These are phyloP conservation scores for Vitis vinifera DNA, from an alignment of 164 flowering plant genomes.

Conservation along the genomic window ASM3070453v1 NC_081812.1:19696001-19696500, in stretches of 20 bases:
- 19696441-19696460: slow-evolving; percentile 25
- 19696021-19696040: slow-evolving; percentile 11
- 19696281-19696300: slow-evolving; percentile 14
- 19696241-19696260: slow-evolving; percentile 25
- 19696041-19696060: slow-evolving; percentile 11
- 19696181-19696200: slow-evolving; percentile 22
- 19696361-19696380: slow-evolving; percentile 8
- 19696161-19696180: slow-evolving; percentile 12
- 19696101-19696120: slow-evolving; percentile 11
- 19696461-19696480: slow-evolving; percentile 16
- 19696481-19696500: slow-evolving; percentile 20
- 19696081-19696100: slow-evolving; percentile 7
- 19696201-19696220: slow-evolving; percentile 23
- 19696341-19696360: slow-evolving; percentile 17
- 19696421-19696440: slow-evolving; percentile 20
- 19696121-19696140: slow-evolving; percentile 1
- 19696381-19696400: slow-evolving; percentile 5
- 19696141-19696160: slow-evolving; percentile 10
- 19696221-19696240: slow-evolving; percentile 20
- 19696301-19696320: slow-evolving; percentile 29
- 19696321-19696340: slow-evolving; percentile 20
- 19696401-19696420: slow-evolving; percentile 19
- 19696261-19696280: slow-evolving; percentile 25
- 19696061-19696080: slow-evolving; percentile 17
- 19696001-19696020: slow-evolving; percentile 12